Evolutionary conservation across 805 yeast species (phyloP), one percentile per base, ranked within the genome.

Genomic region (Cephaloascus albidus): DNA sequence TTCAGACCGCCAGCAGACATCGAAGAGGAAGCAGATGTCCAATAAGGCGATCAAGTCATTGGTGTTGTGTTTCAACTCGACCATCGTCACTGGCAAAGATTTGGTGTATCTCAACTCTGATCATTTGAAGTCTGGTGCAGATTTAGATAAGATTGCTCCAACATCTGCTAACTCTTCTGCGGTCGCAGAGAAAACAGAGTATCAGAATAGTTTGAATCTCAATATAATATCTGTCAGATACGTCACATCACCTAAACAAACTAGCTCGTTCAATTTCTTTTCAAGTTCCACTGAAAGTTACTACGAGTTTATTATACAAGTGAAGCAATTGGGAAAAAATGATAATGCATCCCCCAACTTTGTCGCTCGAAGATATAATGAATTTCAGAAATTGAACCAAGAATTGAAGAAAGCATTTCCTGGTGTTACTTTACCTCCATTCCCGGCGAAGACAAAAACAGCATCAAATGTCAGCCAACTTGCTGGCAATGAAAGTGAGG

Each of bases 311-410:
- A 60, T 82, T 0, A 52, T 81, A 12, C 67, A 70, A 41, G 67
- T 73, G 2, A 60, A 55, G 10, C 57, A 58, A 1, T 40, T 44
- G 20, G 33, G 38, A 4, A 45, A 57, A 1, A 52, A 55, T 1
- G 60, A 58, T 1, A 51, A 53, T 2, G 55, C 58, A 1, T 65
- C 15, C 16, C 16, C 17, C 6, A 14, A 70, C 40, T 79, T 70
- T 48, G 73, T 83, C 0, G 67, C 77, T 0, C 68, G 87, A 41
- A 60, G 81, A 8, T 90, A 85, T 54, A 59, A 73, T 2, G 86
- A 85, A 15, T 90, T 90, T 55, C 71, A 68, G 42, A 61, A 59
- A 5, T 60, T 90, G 20, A 76, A 81, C 41, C 57, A 61, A 19
- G 50, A 54, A n/a, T 57, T 88, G 40, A 71, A 68, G 43, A 60